Evolutionary conservation across 441 rosid genomes (phyloP).

Genomic region (Pelargonium australe): DNA sequence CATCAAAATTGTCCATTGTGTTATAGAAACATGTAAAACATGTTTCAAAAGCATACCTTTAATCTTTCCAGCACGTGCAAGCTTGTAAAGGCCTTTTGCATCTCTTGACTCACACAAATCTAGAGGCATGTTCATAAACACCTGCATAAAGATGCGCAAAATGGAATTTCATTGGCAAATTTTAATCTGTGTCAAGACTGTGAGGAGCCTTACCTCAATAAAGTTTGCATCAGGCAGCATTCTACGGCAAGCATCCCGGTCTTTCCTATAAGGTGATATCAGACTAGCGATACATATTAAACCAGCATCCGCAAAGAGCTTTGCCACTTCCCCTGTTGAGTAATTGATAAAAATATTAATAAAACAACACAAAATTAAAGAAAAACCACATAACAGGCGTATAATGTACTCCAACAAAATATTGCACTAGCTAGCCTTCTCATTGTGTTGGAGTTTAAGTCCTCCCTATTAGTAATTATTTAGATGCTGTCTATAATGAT

Average conservation of each 20-base stretch:
- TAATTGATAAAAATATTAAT: constrained; percentile 9
- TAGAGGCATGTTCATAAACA: constrained; percentile 80
- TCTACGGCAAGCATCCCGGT: constrained; percentile 74
- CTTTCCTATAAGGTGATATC: constrained; percentile 86
- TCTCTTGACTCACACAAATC: constrained; percentile 77
- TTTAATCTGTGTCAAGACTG: constrained; percentile 2
- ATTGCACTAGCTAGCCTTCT: background rate
- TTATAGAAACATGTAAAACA: background rate
- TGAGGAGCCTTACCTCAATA: constrained; percentile 51
- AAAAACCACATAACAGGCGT: background rate
- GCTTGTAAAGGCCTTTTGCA: constrained; percentile 81
- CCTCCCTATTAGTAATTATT: too few species aligned
- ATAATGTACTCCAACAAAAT: background rate
- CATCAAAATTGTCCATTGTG: too few species aligned
- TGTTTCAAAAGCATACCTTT: constrained; percentile 42
- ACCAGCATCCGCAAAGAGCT: constrained; percentile 87
- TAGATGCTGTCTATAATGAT: too few species aligned
- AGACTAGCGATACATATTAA: constrained; percentile 83
- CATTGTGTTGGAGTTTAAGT: background rate
- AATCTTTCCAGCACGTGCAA: constrained; percentile 82
- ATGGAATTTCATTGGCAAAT: constrained; percentile 11
- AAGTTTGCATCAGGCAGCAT: constrained; percentile 56
- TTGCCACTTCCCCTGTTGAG: constrained; percentile 69
- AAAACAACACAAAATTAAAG: constrained; percentile 10
- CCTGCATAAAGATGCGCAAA: constrained; percentile 33